Evolutionary conservation across 345 rosid species (phyloP).

Genomic region (Draba incana): DNA sequence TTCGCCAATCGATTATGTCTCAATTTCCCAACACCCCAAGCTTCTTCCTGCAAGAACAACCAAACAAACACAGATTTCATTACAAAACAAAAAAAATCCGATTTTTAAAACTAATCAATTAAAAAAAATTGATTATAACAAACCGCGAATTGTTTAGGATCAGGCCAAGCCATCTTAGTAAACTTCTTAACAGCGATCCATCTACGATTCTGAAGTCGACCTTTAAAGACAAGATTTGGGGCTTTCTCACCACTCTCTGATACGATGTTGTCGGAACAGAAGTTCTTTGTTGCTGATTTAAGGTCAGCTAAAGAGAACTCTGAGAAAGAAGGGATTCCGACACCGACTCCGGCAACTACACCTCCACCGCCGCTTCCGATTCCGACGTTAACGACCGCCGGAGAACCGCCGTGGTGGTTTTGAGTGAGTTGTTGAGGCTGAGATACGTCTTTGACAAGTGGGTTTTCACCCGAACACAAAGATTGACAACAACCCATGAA

Average conservation of each 20-base stretch:
- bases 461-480: slow-evolving; percentile 49
- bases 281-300: slow-evolving; percentile 68
- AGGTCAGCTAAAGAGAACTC: slow-evolving; percentile 72
- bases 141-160: slow-evolving; percentile 77
- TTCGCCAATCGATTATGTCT: slow-evolving; percentile 82
- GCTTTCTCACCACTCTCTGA: slow-evolving; percentile 76
- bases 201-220: slow-evolving; percentile 62
- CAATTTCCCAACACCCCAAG: slow-evolving; percentile 86
- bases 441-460: slow-evolving; percentile 45
- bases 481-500: slow-evolving; percentile 89
- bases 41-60: slow-evolving; percentile 68
- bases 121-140: not conserved
- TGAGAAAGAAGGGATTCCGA: slow-evolving; percentile 55
- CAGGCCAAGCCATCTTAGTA: slow-evolving; percentile 82
- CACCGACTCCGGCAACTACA: slow-evolving; percentile 32
- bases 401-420: slow-evolving; percentile 41
- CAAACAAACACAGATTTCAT: slow-evolving; percentile 23
- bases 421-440: slow-evolving; percentile 39
- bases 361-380: slow-evolving; percentile 38
- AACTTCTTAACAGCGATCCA: slow-evolving; percentile 94
- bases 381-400: slow-evolving; percentile 45
- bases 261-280: slow-evolving; percentile 66
- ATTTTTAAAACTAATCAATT: not conserved
- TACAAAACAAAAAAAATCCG: not conserved
- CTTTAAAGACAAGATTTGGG: slow-evolving; percentile 71